Evolutionary conservation across 2,329 filamentous ascomycete genomes (phyloP).

Genomic region (Cyphellophora europaea): DNA sequence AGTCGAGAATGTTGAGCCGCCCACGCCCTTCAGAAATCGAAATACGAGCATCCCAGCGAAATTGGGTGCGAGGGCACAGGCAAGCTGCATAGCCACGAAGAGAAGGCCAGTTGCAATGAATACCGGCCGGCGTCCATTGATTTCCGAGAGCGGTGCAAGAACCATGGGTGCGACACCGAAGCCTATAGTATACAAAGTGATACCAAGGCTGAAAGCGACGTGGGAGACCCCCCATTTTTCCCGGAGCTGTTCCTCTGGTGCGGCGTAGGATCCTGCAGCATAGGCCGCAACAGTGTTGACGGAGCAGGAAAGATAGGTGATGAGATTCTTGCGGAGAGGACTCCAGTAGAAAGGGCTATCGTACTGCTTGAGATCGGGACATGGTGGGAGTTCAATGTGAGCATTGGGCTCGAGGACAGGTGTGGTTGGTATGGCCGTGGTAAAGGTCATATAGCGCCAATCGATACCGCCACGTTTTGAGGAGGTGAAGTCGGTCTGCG

Average conservation of each 20-base stretch:
- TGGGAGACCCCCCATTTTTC: conserved; percentile 55
- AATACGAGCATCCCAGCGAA: conserved; percentile 62
- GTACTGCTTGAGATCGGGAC: conserved; percentile 59
- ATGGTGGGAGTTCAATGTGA: conserved; percentile 21
- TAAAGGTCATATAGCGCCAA: conserved; percentile 16
- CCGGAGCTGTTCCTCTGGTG: conserved; percentile 56
- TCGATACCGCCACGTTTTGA: conserved; percentile 13
- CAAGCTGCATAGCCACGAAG: conserved; percentile 56
- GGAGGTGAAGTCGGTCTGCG: too few species aligned
- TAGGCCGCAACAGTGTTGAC: conserved; percentile 74
- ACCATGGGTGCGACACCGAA: conserved; percentile 82
- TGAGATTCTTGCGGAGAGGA: conserved; percentile 55
- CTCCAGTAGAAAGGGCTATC: conserved; percentile 68
- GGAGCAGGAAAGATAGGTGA: conserved; percentile 64
- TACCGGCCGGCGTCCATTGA: conserved; percentile 76
- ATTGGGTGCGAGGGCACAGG: conserved; percentile 61
- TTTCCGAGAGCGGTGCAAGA: conserved; percentile 77
- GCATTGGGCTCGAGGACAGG: conserved; percentile 8
- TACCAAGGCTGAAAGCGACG: conserved; percentile 58
- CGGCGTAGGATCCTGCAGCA: conserved; percentile 69
- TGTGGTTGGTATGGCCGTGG: conserved; percentile 12
- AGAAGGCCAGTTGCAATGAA: conserved; percentile 66
- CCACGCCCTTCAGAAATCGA: conserved; percentile 67
- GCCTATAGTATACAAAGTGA: conserved; percentile 72
- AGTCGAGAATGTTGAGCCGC: conserved; percentile 63